Base-by-base conservation (phyloP, 208 protist genomes). In the Acanthamoeba healyi region DNA sequence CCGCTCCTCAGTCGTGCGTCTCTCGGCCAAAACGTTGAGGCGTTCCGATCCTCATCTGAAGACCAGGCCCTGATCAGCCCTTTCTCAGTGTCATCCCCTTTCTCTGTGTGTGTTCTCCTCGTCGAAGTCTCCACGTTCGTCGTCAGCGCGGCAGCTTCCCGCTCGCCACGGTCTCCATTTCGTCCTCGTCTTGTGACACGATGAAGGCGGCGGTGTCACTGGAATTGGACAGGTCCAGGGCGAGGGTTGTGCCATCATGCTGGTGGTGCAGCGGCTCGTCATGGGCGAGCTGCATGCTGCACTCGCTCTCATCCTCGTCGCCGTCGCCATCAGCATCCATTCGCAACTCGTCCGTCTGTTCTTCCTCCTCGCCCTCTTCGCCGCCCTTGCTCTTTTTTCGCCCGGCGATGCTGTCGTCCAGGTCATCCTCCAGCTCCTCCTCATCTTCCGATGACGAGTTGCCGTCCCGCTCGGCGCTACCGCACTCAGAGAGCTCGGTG, bases 31-130 rank as follows among this genome's bases (percentile, higher is more conserved):
- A 56, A 56, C 10, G 15, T n/a, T 24, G 51, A 56, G 51, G 51
- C 51, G 51, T 56, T 56, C 58, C 58, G 58, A 65, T 65, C 58
- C 58, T 65, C 58, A 65, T 65, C 58, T 65, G 58, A 65, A 65
- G 58, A 65, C 58, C 58, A 65, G 58, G 58, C 58, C 58, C 58
- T 65, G 26, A 65, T 65, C 58, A 65, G 58, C 58, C 58, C 58
- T 65, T n/a, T 65, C 51, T 56, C 51, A 56, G 51, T 65, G n/a
- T 34, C 26, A 14, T 14, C 58, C 7, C 58, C 4, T n/a, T 34
- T 65, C 58, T 3, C 24, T 26, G 22, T 26, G 12, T 5, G 5
- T 61, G 54, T 61, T 26, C 12, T 61, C 2, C 2, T 61, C 5
- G 54, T 15, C 54, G 19, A 5, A 15, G 54, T 61, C 54, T 2